These are phyloP conservation scores for Rhodomyrtus tomentosa DNA, from an alignment of 345 rosid species.

Conservation along the genomic window DNA sequence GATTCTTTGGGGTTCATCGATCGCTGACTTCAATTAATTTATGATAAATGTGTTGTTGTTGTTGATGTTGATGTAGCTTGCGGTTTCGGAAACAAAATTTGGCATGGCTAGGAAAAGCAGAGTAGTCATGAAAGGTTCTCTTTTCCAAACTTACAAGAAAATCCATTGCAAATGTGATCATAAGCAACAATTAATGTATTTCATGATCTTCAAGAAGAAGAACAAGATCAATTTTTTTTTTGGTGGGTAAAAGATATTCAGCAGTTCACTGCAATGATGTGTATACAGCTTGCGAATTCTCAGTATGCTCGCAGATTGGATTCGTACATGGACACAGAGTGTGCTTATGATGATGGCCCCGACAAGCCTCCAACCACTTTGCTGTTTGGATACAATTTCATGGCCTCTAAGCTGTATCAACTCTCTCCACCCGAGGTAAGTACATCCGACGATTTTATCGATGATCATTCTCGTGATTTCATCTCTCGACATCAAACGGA, in stretches of 20 bases:
- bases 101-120: background rate
- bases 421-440: background rate
- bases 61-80: no score
- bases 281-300: background rate
- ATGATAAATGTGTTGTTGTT: no score
- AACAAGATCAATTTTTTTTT: background rate
- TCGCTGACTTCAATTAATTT: no score
- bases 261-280: background rate
- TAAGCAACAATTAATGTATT: background rate
- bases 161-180: background rate
- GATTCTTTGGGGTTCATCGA: no score
- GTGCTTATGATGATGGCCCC: background rate
- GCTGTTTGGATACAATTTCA: slow-evolving; percentile 7
- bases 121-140: background rate
- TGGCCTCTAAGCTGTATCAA: slow-evolving; percentile 8
- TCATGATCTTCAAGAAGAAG: background rate
- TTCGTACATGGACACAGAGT: slow-evolving; percentile 11
- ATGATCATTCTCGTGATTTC: background rate
- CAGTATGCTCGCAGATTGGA: background rate
- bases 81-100: background rate
- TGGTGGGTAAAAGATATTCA: background rate
- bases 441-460: background rate
- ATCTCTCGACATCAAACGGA: background rate
- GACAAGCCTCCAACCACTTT: slow-evolving; percentile 3
- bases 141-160: background rate